A percentile compares a stretch with the other conserved stretches of the same genome.
Evolutionary conservation across 108 stramenopile genomes (phyloP).

Genomic region (Epithemia pelagica): DNA sequence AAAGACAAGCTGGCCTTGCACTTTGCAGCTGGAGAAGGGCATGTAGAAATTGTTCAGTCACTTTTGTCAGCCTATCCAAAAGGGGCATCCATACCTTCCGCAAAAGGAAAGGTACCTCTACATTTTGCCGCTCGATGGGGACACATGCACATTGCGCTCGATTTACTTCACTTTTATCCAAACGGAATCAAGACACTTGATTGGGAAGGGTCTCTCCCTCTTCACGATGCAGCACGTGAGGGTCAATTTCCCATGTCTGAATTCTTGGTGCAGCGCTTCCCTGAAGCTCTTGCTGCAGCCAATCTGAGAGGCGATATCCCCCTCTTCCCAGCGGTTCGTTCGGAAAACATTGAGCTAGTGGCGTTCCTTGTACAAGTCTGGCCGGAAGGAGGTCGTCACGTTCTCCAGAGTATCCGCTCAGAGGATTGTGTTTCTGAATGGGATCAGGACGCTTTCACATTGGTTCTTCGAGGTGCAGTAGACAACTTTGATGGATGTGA

Average conservation of each 20-base stretch:
- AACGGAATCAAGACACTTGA: constrained; percentile 22
- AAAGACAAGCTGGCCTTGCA: constrained; percentile 47
- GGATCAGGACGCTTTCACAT: constrained; percentile 25
- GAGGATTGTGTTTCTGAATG: constrained; percentile 26
- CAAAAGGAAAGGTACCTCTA: constrained; percentile 45
- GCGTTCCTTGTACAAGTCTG: constrained; percentile 25
- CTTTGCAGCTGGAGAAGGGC: constrained; percentile 47
- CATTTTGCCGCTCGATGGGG: constrained; percentile 52
- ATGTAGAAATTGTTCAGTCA: constrained; percentile 23
- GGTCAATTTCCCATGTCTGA: constrained; percentile 36
- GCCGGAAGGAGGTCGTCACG: constrained; percentile 33
- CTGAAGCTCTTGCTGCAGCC: constrained; percentile 17
- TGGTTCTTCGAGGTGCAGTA: constrained; percentile 41
- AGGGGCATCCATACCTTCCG: constrained; percentile 25
- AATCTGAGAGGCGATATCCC: constrained; percentile 45
- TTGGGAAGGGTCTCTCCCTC: constrained; percentile 40
- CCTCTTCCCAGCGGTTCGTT: constrained; percentile 41
- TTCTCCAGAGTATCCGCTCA: constrained; percentile 20
- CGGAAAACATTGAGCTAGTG: constrained; percentile 29
- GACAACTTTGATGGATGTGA: constrained; percentile 17
- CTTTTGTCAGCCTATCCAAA: constrained; percentile 31
- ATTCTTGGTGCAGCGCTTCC: constrained; percentile 25
- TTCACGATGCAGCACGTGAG: constrained; percentile 48
- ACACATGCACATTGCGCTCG: constrained; percentile 30
- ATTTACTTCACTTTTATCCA: constrained; percentile 21